Base-by-base conservation (phyloP, 176 grass and related monocot species). In the Tuctoria greenei region DNA sequence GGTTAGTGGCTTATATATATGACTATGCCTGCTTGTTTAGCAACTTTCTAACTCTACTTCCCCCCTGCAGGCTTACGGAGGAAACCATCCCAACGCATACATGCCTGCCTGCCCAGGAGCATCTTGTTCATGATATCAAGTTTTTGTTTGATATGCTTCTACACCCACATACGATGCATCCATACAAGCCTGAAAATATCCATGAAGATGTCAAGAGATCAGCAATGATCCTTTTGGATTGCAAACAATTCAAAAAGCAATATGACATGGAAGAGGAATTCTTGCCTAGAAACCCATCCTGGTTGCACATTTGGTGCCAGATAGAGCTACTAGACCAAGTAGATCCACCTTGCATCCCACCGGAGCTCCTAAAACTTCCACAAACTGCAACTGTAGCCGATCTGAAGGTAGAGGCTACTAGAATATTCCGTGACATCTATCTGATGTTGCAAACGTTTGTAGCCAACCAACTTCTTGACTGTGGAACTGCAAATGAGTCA, bases 211-310 rank as follows among this genome's bases (percentile, higher is more conserved):
- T 60, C 49, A 86, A 65, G 37, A 85, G 61, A 13, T 82, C 73
- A 47, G 79, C 73, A 16, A 49, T 54, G 47, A 77, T 64, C 36
- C 50, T 97, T 71, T 79, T 91, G 24, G 86, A 97, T 61, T 97
- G 85, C 70, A 97, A 97, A 61, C 90, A 88, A 43, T 92, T 93
- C 66, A 77, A 84, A 3, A 97, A 90, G 64, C 90, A 93, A 69
- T 93, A 88, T 57, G 88, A 90, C 47, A 61, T 76, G 41, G 46
- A 79, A 64, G 68, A 82, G 20, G 69, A 76, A 16, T 78, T 83
- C 25, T 27, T 79, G 27, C 69, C 76, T 72, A 42, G 68, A 55
- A 81, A 97, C 18, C 39, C 78, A 18, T 80, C 87, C 17, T 34
- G 69, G 57, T 76, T 97, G 47, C 83, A 74, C 41, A 61, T 91